Evolutionary conservation across 2,329 filamentous ascomycete genomes (phyloP).

Genomic region (Rachicladosporium sp.): DNA sequence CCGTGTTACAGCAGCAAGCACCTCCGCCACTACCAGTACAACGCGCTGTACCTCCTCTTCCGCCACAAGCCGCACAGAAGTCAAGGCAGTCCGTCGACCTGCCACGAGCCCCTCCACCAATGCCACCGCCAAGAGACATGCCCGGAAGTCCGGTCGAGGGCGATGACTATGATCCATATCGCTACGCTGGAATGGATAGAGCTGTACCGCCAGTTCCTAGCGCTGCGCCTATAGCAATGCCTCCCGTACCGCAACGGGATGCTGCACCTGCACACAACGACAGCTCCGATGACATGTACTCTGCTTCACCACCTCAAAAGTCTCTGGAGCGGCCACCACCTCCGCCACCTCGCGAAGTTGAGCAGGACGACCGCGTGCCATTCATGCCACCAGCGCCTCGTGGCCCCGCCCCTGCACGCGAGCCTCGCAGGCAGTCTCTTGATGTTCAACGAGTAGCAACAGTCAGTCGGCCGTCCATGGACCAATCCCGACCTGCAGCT

Average conservation of each 20-base stretch:
- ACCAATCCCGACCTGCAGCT: slow-evolving; percentile 58
- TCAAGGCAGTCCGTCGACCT: slow-evolving; percentile 56
- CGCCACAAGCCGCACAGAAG: slow-evolving; percentile 37
- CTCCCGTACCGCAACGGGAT: slow-evolving; percentile 21
- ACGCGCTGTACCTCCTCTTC: slow-evolving; percentile 42
- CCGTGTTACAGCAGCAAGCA: slow-evolving; percentile 32
- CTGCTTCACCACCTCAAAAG: slow-evolving; percentile 27
- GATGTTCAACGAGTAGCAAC: slow-evolving; percentile 47
- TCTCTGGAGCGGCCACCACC: slow-evolving; percentile 24
- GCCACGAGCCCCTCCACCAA: slow-evolving; percentile 58
- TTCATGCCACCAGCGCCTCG: slow-evolving; percentile 15
- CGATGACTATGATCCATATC: slow-evolving; percentile 59
- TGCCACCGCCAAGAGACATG: slow-evolving; percentile 40
- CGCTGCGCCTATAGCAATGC: slow-evolving; percentile 20
- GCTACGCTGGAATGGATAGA: slow-evolving; percentile 27
- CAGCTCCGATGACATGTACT: slow-evolving; percentile 35
- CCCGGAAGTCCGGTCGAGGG: slow-evolving; percentile 27
- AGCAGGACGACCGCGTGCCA: slow-evolving; percentile 5
- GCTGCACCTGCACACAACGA: slow-evolving; percentile 21
- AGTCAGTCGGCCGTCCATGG: slow-evolving; percentile 53
- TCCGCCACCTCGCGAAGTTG: slow-evolving; percentile 24
- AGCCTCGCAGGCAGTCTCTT: slow-evolving; percentile 34
- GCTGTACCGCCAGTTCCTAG: slow-evolving; percentile 21
- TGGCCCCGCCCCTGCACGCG: slow-evolving; percentile 31
- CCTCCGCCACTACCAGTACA: slow-evolving; percentile 26